Evolutionary conservation across 2,329 filamentous ascomycete species (phyloP).

Genomic region (Parascedosporium putredinis): DNA sequence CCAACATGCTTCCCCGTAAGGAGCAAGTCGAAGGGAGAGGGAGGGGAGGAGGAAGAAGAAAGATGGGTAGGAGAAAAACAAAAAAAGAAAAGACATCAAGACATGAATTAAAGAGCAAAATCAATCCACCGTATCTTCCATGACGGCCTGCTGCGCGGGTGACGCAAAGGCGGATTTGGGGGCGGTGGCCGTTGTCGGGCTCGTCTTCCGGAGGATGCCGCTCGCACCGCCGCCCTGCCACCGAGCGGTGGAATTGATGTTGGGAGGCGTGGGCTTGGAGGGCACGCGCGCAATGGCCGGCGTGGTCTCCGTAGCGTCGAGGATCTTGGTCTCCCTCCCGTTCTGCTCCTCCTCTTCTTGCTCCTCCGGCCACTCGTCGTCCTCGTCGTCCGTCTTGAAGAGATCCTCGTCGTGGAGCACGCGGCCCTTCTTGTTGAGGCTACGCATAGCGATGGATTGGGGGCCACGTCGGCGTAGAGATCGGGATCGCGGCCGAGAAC

Average conservation of each 20-base stretch:
- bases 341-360: no score
- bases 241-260: constrained; percentile 12
- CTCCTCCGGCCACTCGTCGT: no score
- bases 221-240: constrained; percentile 30
- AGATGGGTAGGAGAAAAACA: not conserved
- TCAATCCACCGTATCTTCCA: constrained; percentile 12
- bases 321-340: constrained; percentile 24
- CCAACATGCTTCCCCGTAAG: no score
- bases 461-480: constrained; percentile 39
- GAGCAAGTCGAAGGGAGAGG: no score
- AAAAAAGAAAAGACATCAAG: constrained; percentile 3
- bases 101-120: not conserved
- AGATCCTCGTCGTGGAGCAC: constrained; percentile 24
- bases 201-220: constrained; percentile 29
- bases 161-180: constrained; percentile 7
- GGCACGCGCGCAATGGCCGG: not conserved
- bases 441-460: constrained; percentile 35
- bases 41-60: not conserved
- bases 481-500: constrained; percentile 47
- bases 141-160: constrained; percentile 4
- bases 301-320: constrained; percentile 27
- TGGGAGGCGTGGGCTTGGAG: not conserved
- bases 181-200: constrained; percentile 15
- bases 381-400: constrained; percentile 25
- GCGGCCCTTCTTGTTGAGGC: constrained; percentile 31